Evolutionary conservation across 1,284 basidiomycete genomes (phyloP).

Genomic region (Golubevia pallescens): DNA sequence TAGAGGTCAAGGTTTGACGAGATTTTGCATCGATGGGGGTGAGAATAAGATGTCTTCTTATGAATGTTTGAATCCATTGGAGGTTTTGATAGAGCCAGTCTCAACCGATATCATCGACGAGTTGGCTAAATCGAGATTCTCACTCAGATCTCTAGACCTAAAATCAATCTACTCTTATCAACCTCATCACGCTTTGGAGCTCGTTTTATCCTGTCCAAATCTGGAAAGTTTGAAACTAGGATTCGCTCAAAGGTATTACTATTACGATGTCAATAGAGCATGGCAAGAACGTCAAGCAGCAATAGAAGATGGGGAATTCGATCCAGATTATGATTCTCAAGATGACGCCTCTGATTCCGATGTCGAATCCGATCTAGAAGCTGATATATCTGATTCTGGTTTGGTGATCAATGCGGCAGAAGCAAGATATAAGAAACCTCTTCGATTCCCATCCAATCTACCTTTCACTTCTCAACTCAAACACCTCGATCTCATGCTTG

Average conservation of each 20-base stretch:
- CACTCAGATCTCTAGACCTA: too few relatives aligned
- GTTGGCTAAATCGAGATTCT: too few relatives aligned
- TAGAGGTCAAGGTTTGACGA: too few relatives aligned
- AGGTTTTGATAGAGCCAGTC: too few relatives aligned
- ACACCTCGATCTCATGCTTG: neutral
- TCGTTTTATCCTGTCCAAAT: neutral
- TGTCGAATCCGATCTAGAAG: neutral
- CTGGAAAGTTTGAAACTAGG: neutral
- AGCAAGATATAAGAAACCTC: neutral
- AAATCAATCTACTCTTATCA: too few relatives aligned
- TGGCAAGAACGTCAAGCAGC: neutral
- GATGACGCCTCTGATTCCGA: neutral
- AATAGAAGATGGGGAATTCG: neutral
- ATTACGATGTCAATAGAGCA: neutral
- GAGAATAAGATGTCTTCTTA: too few relatives aligned
- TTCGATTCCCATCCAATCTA: neutral
- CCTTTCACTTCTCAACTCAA: neutral
- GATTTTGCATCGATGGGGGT: too few relatives aligned
- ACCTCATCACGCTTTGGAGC: neutral
- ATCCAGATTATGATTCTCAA: neutral
- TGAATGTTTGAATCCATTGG: too few relatives aligned
- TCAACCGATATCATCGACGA: too few relatives aligned
- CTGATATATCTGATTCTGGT: neutral
- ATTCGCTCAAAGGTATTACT: neutral
- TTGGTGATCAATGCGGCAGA: neutral